Evolutionary conservation across 148 eudicot species (phyloP).

Genomic region (Suaeda aralocaspica): DNA sequence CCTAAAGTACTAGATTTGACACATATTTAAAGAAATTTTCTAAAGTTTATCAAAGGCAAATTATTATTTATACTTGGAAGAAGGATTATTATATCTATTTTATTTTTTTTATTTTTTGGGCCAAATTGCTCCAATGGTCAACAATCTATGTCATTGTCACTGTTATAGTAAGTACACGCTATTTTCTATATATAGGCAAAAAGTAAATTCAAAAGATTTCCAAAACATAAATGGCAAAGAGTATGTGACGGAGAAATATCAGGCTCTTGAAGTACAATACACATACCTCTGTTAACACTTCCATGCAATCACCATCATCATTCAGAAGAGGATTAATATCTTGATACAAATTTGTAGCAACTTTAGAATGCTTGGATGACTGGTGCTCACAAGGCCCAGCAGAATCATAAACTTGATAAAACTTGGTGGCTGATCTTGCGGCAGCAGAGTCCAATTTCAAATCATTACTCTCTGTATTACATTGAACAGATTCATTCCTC

Average conservation of each 20-base stretch:
- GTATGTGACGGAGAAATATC: too few relatives aligned
- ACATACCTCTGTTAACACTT: constrained; percentile 44
- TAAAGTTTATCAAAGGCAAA: too few relatives aligned
- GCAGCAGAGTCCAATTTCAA: constrained; percentile 14
- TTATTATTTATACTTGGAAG: too few relatives aligned
- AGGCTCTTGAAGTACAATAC: constrained; percentile 9
- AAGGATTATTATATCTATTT: too few relatives aligned
- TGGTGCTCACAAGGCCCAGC: constrained; percentile 32
- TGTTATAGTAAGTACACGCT: background rate
- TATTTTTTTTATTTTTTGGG: too few relatives aligned
- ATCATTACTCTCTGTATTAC: constrained; percentile 29
- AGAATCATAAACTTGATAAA: constrained; percentile 30
- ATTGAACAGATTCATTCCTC: constrained; percentile 43
- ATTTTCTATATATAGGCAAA: too few relatives aligned
- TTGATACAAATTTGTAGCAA: constrained; percentile 20
- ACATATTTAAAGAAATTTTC: too few relatives aligned
- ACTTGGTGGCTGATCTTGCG: constrained; percentile 24
- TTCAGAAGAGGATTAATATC: constrained; percentile 19
- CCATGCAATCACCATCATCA: constrained; percentile 26
- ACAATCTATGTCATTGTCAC: too few relatives aligned
- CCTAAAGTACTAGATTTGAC: too few relatives aligned
- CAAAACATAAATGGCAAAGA: too few relatives aligned
- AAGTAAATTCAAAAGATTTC: background rate
- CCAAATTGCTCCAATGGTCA: too few relatives aligned
- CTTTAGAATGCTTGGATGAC: constrained; percentile 30